Base-by-base conservation (phyloP, 345 rosid species). In the Gossypium raimondii region DNA sequence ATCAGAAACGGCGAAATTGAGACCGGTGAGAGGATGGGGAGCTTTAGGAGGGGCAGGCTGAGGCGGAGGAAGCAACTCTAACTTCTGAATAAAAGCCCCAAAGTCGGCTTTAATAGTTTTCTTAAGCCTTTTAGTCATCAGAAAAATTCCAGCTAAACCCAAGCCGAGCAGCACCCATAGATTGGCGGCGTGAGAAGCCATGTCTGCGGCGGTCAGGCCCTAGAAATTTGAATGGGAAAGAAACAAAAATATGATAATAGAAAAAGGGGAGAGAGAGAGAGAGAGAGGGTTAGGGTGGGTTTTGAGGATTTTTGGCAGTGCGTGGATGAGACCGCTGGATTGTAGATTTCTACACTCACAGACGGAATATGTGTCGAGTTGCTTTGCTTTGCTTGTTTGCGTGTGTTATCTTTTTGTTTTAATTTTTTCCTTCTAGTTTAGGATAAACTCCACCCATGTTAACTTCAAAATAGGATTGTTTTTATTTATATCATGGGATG, bases 11-110 rank as follows among this genome's bases (percentile, higher is more conserved):
- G 98, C 91, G 77, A 95, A 93, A 14, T 87, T 72, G 83, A 95
- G 94, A 47, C 82, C 89, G 43, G 97, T 88, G 81, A 95, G 97
- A 29, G 98, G 98, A 63, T 95, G 99, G 34, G 93, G 97, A 47
- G 99, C 99, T 76, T 93, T 95, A 67, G 97, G 99, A 76, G 99
- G 99, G 73, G 97, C 88, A 25, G 98, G 99, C 74, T 81, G 99
- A 20, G 99, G 99, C 25, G 99, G 99, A 70, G 99, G 99, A 51
- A 91, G 91, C 0, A 95, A 85, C 70, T 88, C 83, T 58, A 95
- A 88, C 87, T 81, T 91, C 75, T 83, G 85, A 70, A 95, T 72
- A 64, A 95, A 93, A 38, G 99, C 99, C 41, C 99, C 99, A 70
- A 91, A 95, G 84, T 95, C 99, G 70, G 87, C 89, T 73, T 85